Evolutionary conservation across 495 filamentous ascomycete genomes (phyloP).

Genomic region (Cercophora scortea): DNA sequence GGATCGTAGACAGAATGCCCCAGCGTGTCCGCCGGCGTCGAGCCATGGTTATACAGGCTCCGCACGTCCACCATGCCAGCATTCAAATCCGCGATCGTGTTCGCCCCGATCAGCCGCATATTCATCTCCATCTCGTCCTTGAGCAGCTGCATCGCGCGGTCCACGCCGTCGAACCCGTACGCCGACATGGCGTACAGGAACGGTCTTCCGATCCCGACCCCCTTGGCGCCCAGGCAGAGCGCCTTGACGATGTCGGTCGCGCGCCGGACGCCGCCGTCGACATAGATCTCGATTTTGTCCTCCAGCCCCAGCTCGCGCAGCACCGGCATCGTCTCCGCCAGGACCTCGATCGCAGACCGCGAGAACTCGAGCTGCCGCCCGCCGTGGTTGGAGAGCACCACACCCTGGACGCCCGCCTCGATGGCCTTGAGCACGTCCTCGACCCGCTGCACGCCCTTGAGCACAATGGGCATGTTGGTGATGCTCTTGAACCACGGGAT

Average conservation of each 20-base stretch:
- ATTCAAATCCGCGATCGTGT: slow-evolving; percentile 65
- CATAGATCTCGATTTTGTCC: slow-evolving; percentile 77
- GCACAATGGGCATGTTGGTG: slow-evolving; percentile 92
- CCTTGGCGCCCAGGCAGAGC: slow-evolving; percentile 83
- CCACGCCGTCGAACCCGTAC: slow-evolving; percentile 81
- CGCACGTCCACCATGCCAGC: slow-evolving; percentile 71
- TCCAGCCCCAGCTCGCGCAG: slow-evolving; percentile 76
- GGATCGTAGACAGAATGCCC: slow-evolving; percentile 34
- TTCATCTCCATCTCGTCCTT: slow-evolving; percentile 99
- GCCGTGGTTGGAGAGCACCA: slow-evolving; percentile 95
- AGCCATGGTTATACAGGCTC: slow-evolving; percentile 61
- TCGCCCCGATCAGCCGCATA: slow-evolving; percentile 86
- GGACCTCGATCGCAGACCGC: slow-evolving; percentile 81
- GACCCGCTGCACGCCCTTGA: slow-evolving; percentile 94
- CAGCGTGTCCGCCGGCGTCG: slow-evolving; percentile 61
- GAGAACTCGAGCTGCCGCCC: slow-evolving; percentile 95
- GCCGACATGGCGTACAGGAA: slow-evolving; percentile 95
- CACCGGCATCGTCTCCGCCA: slow-evolving; percentile 94
- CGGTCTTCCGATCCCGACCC: slow-evolving; percentile 88
- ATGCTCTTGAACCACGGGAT: slow-evolving; percentile 90
- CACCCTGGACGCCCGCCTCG: slow-evolving; percentile 78
- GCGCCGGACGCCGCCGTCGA: slow-evolving; percentile 85
- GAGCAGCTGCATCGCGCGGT: slow-evolving; percentile 87
- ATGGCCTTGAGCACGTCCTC: slow-evolving; percentile 87
- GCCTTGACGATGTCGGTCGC: slow-evolving; percentile 96